Evolutionary conservation across 1,284 basidiomycete genomes (phyloP), one percentile per base, ranked within the genome.

Genomic region (Marasmius tenuissimus): DNA sequence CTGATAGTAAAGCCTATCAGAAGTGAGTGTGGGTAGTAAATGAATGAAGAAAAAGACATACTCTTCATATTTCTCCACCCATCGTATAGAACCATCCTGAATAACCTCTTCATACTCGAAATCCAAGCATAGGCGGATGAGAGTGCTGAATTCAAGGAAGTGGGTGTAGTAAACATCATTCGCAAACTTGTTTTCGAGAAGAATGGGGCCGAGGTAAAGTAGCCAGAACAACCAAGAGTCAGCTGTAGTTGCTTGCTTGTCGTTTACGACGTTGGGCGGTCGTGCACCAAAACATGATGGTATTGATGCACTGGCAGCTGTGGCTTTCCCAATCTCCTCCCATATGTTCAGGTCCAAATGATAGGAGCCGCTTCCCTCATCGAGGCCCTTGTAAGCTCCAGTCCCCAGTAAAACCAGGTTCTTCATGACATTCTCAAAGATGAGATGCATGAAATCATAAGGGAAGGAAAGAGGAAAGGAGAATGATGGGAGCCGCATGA

Each of bases 401-500:
- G 73, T 78, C 78, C 80, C 83, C 0, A 75, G 69, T 0, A 67
- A 61, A 48, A 80, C 69, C 0, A 83, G 70, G 58, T 80, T 80
- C 49, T 69, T 69, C 35, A 81, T 60, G 0, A 77, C 40, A 58
- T 82, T 82, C 64, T 80, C 77, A 64, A 66, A 78, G 20, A 82
- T 69, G 0, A 82, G 70, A 60, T 83, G 80, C 81, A 83, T 83
- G 65, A 81, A 80, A 60, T 83, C 77, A 58, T 74, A 76, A 0
- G 77, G 79, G 57, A 82, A 82, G 0, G 76, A 81, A 0, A 33
- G 0, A 0, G 81, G 77, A 57, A 81, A 79, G 0, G 64, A 67
- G 0, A 83, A 64, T 0, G 76, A 81, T 0, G 66, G 57, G 1
- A 83, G 66, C 54, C 53, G 45, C 10, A 65, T 65, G 1, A 81